Base-by-base conservation (phyloP, 331 rosid species). In the Prunus yedoensis region DNA sequence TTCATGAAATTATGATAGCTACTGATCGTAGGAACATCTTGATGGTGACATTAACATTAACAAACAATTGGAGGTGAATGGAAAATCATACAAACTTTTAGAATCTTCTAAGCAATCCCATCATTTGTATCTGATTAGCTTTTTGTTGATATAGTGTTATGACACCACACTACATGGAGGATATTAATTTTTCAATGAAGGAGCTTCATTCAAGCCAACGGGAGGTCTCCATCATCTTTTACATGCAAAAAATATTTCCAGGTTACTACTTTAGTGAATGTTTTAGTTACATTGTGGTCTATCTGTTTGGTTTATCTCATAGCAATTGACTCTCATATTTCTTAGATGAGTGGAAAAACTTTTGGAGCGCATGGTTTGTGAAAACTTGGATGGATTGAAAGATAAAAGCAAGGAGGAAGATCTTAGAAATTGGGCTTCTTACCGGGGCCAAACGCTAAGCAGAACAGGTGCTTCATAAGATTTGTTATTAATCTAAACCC, bases 161-260 rank as follows among this genome's bases (percentile, higher is more conserved):
- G 66, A 94, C 97, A 76, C 99, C 99, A 64, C 88, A 90, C 74
- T 94, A 78, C 81, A 74, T 83, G 80, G 99, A 94, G 79, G 99
- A 94, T 86, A 75, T 94, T 18, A 94, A 84, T 54, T 94, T 82
- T 90, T 94, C 99, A 47, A 66, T 75, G 88, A 80, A 85, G 88
- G 99, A 94, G 90, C 99, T 94, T 70, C 88, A 86, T 79, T 91
- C 97, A 50, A 94, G 94, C 66, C 84, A 82, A 41, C 93, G 77
- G 73, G 91, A 84, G 78, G 97, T 90, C 75, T 90, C 99, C 59
- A 94, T 94, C 82, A 86, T 87, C 88, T 92, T 87, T 75, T 94
- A 91, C 90, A 90, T 94, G 97, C 89, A 92, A 83, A 87, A 86
- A 83, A 94, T 94, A 81, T 91, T 85, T 88, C 99, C 99, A 91